Conservation (phyloP, 2,329 filamentous ascomycete genomes). For the Hirsutella thompsonii region DNA sequence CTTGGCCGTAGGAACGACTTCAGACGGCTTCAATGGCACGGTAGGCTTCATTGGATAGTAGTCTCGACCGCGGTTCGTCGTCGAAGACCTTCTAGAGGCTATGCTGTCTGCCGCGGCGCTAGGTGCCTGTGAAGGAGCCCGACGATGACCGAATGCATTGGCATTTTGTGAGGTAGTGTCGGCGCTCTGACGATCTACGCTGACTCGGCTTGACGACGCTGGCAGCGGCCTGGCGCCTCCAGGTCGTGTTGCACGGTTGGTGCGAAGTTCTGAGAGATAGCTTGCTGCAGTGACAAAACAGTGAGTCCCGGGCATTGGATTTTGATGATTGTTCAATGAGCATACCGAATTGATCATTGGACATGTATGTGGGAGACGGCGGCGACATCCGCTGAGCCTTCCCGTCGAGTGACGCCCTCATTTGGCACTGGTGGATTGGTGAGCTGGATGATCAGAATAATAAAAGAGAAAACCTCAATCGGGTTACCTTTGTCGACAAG, state of each 20-base stretch:
- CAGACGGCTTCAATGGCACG: slow-evolving; percentile 39
- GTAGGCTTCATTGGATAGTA: slow-evolving; percentile 34
- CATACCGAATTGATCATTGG: slow-evolving; percentile 53
- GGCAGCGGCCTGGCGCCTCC: slow-evolving; percentile 57
- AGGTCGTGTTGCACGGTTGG: slow-evolving; percentile 52
- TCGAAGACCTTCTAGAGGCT: slow-evolving; percentile 35
- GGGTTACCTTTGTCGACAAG: neutral
- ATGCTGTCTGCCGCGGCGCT: slow-evolving; percentile 32
- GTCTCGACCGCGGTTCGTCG: slow-evolving; percentile 31
- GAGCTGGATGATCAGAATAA: neutral
- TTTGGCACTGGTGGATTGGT: slow-evolving; percentile 5
- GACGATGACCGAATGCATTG: slow-evolving; percentile 11
- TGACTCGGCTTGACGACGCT: slow-evolving; percentile 18
- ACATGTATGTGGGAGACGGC: slow-evolving; percentile 52
- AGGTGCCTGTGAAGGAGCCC: slow-evolving; percentile 18
- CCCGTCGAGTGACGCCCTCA: slow-evolving; percentile 18
- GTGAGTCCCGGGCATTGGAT: slow-evolving; percentile 2
- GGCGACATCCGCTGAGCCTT: slow-evolving; percentile 43
- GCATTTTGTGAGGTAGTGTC: slow-evolving; percentile 15
- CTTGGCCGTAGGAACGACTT: slow-evolving; percentile 50
- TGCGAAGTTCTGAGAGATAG: slow-evolving; percentile 60
- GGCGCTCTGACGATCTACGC: slow-evolving; percentile 17
- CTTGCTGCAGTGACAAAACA: slow-evolving; percentile 32
- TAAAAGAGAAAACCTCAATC: neutral
- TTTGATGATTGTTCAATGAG: neutral